phyloP scores from a whole-genome alignment of 1,284 basidiomycete genomes.

The Cryptococcus wingfieldii region DNA sequence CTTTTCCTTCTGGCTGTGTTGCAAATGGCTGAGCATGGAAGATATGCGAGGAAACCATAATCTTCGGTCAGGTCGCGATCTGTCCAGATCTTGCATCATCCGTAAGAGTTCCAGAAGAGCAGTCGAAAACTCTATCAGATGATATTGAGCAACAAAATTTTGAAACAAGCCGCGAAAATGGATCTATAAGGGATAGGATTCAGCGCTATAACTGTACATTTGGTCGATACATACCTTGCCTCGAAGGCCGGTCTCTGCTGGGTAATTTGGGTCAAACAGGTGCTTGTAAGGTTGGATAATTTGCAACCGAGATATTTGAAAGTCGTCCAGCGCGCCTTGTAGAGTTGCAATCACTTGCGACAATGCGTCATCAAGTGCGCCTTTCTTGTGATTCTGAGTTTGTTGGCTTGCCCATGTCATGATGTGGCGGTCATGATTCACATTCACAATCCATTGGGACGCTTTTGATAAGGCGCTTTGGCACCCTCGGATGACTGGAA shows the following conservation, averaged over 20 bases:
- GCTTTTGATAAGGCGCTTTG: constrained; percentile 28
- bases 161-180: constrained; percentile 53
- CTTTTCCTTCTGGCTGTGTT: constrained; percentile 18
- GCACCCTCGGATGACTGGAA: constrained; percentile 51
- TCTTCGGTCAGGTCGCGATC: constrained; percentile 52
- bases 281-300: constrained; percentile 68
- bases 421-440: constrained; percentile 21
- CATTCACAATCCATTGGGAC: constrained; percentile 30
- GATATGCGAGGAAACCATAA: constrained; percentile 66
- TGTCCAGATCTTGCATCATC: constrained; percentile 59
- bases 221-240: constrained; percentile 9
- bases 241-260: constrained; percentile 15
- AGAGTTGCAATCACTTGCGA: constrained; percentile 11
- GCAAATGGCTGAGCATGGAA: constrained; percentile 25
- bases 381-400: neutral
- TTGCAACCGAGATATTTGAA: constrained; percentile 52
- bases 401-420: neutral
- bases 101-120: constrained; percentile 55
- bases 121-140: constrained; percentile 57
- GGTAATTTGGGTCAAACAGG: constrained; percentile 55
- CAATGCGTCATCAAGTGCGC: neutral
- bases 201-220: neutral
- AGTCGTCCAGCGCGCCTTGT: constrained; percentile 50
- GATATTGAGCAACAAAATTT: constrained; percentile 71
- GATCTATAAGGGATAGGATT: constrained; percentile 3